Base-by-base conservation (phyloP, 257 asterid genomes). In the Gentiana dahurica region DNA sequence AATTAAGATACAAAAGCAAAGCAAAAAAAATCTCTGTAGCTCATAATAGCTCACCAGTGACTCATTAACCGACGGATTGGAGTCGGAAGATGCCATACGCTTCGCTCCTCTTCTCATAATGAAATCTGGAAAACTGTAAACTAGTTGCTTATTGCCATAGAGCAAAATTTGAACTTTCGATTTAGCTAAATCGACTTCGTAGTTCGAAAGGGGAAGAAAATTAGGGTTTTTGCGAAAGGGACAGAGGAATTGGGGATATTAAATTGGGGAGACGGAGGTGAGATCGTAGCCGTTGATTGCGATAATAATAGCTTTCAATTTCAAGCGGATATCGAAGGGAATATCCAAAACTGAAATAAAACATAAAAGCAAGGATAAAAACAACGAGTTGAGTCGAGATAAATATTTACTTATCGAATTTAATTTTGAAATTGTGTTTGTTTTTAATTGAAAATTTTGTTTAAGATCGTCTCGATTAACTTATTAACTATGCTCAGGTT, bases 21-120 rank as follows among this genome's bases (percentile, higher is more conserved):
- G 8, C 6, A 41, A 41, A 5, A 5, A 44, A 13, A 54, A 58
- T 41, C 53, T 43, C 36, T 5, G 38, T 41, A 54, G 7, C 24
- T 0, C 13, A 8, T 34, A 69, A 72, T 84, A 24, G 24, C 24
- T 78, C 54, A 87, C 96, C 36, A 64, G 50, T 53, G 95, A 62
- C 53, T 91, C 82, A 57, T 62, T 75, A 70, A 85, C 49, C 61
- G 68, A 39, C 3, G 87, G 79, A 66, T 79, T 58, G 3, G 87
- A 81, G 34, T 83, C 95, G 49, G 81, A 80, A 48, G 70, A 50
- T 11, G 94, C 79, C 12, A 81, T 38, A 51, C 99, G 97, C 72
- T 88, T 91, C 41, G 86, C 71, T 69, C 95, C 95, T 79, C 95
- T 94, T 79, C 87, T 81, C 96, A 87, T 84, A 47, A 63, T 75